phyloP scores from a whole-genome alignment of 768 basidiomycete species.

The Lactifluus echinatus region DNA sequence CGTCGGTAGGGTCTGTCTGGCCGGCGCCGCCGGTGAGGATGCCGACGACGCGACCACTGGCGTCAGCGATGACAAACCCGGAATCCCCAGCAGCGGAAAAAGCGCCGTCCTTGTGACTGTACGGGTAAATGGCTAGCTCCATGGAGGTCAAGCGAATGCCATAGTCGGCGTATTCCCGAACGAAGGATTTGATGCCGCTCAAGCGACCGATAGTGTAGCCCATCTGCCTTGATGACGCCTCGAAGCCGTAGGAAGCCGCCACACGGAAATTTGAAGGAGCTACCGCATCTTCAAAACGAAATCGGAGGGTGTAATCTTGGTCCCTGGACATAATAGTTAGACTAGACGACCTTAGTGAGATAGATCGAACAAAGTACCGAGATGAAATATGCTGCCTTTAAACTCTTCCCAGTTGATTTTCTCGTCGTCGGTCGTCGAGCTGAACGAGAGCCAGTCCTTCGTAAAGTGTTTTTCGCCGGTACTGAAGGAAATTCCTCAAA shows the following conservation, averaged over 20 bases:
- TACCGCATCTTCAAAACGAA: background rate
- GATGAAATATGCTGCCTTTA: background rate
- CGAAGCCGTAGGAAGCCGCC: constrained; percentile 20
- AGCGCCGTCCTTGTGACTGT: constrained; percentile 6
- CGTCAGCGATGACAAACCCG: constrained; percentile 21
- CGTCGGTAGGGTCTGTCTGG: background rate
- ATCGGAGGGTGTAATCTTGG: background rate
- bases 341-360: background rate
- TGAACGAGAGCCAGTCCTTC: too few species aligned
- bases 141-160: constrained; percentile 16
- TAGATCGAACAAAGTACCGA: background rate
- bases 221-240: constrained; percentile 17
- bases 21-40: constrained; percentile 19
- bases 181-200: constrained; percentile 22
- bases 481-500: too few species aligned
- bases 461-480: too few species aligned
- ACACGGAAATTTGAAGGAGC: constrained; percentile 20
- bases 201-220: constrained; percentile 24
- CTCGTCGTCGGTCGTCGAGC: too few species aligned
- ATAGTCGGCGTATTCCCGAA: constrained; percentile 15
- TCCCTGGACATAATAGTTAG: constrained; percentile 9
- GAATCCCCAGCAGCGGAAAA: constrained; percentile 24
- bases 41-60: constrained; percentile 16
- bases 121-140: constrained; percentile 12
- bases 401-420: constrained; percentile 23